These are phyloP conservation scores for Lentithecium fluviatile DNA, from an alignment of 495 filamentous ascomycete genomes.

Conservation along the genomic window DNA sequence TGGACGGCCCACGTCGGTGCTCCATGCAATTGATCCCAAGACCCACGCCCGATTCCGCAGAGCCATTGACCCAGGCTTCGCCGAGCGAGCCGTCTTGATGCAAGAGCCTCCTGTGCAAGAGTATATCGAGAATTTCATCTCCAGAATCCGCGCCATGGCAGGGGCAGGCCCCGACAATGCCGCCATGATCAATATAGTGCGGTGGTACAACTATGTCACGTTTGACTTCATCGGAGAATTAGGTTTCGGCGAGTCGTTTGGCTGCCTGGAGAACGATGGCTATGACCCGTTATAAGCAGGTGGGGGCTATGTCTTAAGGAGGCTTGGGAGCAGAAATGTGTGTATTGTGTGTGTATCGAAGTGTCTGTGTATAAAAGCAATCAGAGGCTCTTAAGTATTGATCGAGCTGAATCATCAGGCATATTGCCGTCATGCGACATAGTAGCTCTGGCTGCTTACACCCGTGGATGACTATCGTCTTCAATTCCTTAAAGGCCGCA, in stretches of 20 bases:
- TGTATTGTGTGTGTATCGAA: no score
- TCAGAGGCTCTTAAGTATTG: no score
- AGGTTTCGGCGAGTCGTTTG: slow-evolving; percentile 40
- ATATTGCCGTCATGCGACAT: no score
- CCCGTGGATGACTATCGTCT: slow-evolving; percentile 36
- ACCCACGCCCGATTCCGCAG: slow-evolving; percentile 34
- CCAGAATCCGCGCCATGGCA: slow-evolving; percentile 18
- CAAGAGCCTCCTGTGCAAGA: slow-evolving; percentile 35
- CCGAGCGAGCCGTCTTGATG: slow-evolving; percentile 11
- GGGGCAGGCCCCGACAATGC: background rate
- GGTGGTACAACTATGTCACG: slow-evolving; percentile 39
- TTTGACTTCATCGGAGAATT: slow-evolving; percentile 44
- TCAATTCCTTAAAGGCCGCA: slow-evolving; percentile 33
- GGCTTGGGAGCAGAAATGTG: no score
- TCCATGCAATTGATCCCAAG: slow-evolving; percentile 22
- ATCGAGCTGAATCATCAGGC: no score
- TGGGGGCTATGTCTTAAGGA: no score
- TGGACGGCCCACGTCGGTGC: background rate
- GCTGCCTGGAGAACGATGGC: slow-evolving; percentile 24
- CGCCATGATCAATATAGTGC: slow-evolving; percentile 32
- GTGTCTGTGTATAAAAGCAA: no score
- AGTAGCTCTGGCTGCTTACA: no score
- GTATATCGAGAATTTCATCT: slow-evolving; percentile 36
- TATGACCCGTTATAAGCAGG: no score
- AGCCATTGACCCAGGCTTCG: slow-evolving; percentile 31